phyloP scores from a whole-genome alignment of 352 stramenopile species.

The Thalassiosira pacifica region DNA sequence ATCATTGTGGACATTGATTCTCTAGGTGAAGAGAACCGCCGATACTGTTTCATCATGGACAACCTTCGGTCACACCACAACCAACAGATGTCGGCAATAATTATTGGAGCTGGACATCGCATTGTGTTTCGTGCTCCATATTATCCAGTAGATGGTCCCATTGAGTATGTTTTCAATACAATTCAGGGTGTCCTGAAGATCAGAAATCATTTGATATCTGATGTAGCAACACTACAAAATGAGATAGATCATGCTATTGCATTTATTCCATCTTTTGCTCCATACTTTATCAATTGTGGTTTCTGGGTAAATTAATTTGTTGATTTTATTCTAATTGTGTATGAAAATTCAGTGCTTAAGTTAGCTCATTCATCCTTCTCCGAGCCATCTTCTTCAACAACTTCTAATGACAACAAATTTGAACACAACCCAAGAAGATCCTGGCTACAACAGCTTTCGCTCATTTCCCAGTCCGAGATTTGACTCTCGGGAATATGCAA shows the following conservation, averaged over 20 bases:
- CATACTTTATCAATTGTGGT: background rate
- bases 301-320: background rate
- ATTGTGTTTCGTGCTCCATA: slow-evolving; percentile 48
- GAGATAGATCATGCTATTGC: background rate
- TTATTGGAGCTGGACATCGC: slow-evolving; percentile 26
- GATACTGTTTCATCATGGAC: slow-evolving; percentile 50
- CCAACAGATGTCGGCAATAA: background rate
- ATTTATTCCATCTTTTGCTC: background rate
- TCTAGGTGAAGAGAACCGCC: background rate
- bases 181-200: slow-evolving; percentile 26
- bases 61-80: slow-evolving; percentile 44
- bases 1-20: too few species aligned
- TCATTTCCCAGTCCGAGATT: background rate
- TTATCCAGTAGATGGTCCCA: slow-evolving; percentile 37
- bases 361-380: too few species aligned
- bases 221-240: too few species aligned
- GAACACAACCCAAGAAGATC: too few species aligned
- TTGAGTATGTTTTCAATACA: slow-evolving; percentile 54
- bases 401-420: too few species aligned
- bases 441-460: too few species aligned
- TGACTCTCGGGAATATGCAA: background rate
- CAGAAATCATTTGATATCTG: background rate
- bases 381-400: too few species aligned
- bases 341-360: too few species aligned
- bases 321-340: too few species aligned